phyloP scores from a whole-genome alignment of 2,329 filamentous ascomycete species.

The Stagonosporopsis tanaceti region DNA sequence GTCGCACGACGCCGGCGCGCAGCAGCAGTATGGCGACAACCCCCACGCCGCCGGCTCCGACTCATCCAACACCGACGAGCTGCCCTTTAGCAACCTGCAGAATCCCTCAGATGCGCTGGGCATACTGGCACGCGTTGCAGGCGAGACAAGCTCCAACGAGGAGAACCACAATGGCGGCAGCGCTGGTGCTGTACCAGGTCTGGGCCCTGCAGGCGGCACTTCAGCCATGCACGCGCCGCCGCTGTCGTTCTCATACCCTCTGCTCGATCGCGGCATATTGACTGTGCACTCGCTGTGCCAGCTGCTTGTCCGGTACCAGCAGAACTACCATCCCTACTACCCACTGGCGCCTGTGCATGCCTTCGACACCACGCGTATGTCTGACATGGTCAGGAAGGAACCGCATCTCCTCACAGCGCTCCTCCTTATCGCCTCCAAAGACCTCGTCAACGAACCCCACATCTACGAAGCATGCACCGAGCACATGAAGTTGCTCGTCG shows the following conservation, averaged over 20 bases:
- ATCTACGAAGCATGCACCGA: conserved; percentile 72
- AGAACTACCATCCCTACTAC: conserved; percentile 74
- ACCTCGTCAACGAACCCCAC: conserved; percentile 69
- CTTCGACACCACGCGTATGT: conserved; percentile 62
- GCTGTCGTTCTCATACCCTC: conserved; percentile 54
- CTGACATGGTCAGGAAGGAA: conserved; percentile 66
- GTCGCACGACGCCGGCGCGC: conserved; percentile 32
- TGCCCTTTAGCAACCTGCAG: conserved; percentile 54
- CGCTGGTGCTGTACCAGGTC: conserved; percentile 1
- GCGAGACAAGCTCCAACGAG: conserved; percentile 46
- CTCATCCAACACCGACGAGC: conserved; percentile 45
- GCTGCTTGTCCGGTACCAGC: conserved; percentile 66
- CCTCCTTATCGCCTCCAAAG: conserved; percentile 74
- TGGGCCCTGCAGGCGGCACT: conserved; percentile 25
- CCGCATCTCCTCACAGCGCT: conserved; percentile 74
- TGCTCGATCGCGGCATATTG: conserved; percentile 53
- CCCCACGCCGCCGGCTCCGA: conserved; percentile 38
- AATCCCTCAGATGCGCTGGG: conserved; percentile 60
- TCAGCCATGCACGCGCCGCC: conserved; percentile 27
- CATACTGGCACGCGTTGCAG: conserved; percentile 57
- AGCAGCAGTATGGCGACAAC: conserved; percentile 28
- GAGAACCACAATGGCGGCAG: conserved; percentile 24
- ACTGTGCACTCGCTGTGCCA: conserved; percentile 59
- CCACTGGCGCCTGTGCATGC: conserved; percentile 70
- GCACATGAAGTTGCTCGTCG: conserved; percentile 74